Evolutionary conservation across 2,329 filamentous ascomycete genomes (phyloP).

Genomic region (Talaromyces sp.): DNA sequence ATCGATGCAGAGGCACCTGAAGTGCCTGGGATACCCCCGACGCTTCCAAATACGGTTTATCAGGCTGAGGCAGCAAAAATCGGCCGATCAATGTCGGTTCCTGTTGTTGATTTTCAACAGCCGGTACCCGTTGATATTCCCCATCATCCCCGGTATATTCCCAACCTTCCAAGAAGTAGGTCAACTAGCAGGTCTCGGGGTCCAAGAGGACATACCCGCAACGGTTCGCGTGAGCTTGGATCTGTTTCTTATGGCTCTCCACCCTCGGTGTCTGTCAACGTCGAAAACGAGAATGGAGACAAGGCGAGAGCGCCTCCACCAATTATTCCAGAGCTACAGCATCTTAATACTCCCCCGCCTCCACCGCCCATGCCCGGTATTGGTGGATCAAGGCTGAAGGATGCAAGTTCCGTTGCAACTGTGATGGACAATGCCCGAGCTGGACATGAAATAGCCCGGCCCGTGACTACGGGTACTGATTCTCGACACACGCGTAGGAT

Average conservation of each 20-base stretch:
- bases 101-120: slow-evolving; percentile 25
- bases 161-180: slow-evolving; percentile 33
- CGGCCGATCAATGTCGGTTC: slow-evolving; percentile 35
- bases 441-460: slow-evolving; percentile 29
- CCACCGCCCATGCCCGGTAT: slow-evolving; percentile 40
- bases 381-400: slow-evolving; percentile 23
- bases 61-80: slow-evolving; percentile 32
- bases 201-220: slow-evolving; percentile 23
- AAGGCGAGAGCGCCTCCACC: slow-evolving; percentile 34
- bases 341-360: slow-evolving; percentile 51
- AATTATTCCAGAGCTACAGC: slow-evolving; percentile 57
- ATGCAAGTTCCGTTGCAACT: slow-evolving; percentile 35
- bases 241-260: slow-evolving; percentile 23
- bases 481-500: slow-evolving; percentile 31
- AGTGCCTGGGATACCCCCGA: slow-evolving; percentile 52
- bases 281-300: slow-evolving; percentile 40
- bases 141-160: slow-evolving; percentile 36
- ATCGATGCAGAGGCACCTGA: slow-evolving; percentile 47
- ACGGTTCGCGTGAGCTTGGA: slow-evolving; percentile 22
- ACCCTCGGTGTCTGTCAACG: slow-evolving; percentile 44
- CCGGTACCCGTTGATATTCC: slow-evolving; percentile 28
- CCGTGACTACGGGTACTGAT: slow-evolving; percentile 30
- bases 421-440: slow-evolving; percentile 35
- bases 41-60: slow-evolving; percentile 31
- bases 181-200: slow-evolving; percentile 34